phyloP scores from a whole-genome alignment of 2,329 filamentous ascomycete genomes.

The Onygenales sp. region DNA sequence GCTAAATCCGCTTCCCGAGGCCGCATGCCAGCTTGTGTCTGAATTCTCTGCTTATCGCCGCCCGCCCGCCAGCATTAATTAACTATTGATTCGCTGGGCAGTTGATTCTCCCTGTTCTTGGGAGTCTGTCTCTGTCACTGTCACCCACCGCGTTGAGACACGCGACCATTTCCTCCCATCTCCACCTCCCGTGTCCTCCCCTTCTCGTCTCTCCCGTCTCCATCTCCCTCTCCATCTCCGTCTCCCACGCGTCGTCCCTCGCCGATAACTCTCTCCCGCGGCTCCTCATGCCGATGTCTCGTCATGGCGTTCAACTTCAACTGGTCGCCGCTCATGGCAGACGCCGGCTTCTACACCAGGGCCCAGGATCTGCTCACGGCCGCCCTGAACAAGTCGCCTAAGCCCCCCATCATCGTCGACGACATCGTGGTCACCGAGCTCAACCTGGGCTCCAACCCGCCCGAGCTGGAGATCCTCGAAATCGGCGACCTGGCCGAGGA shows the following conservation, averaged over 20 bases:
- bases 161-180: not conserved
- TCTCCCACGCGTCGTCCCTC: not conserved
- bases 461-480: constrained; percentile 92
- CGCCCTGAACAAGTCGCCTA: constrained; percentile 93
- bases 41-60: too few relatives aligned
- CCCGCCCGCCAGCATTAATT: too few relatives aligned
- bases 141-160: not conserved
- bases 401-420: constrained; percentile 97
- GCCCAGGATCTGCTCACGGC: constrained; percentile 90
- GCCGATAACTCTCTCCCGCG: too few relatives aligned
- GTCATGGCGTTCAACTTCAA: constrained; percentile 99
- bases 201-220: not conserved
- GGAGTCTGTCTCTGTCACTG: too few relatives aligned
- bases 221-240: not conserved
- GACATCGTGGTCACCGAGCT: constrained; percentile 97
- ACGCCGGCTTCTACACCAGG: constrained; percentile 80
- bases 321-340: constrained; percentile 97
- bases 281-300: constrained; percentile 7
- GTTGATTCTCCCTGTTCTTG: too few relatives aligned
- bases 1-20: too few relatives aligned
- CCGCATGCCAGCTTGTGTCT: too few relatives aligned
- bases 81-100: too few relatives aligned
- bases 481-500: constrained; percentile 97
- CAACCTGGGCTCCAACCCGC: constrained; percentile 89
- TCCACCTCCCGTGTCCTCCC: not conserved